These are phyloP conservation scores for Saccharomyces hybrid DNA, from an alignment of 1,139 yeast species.

Conservation along the genomic window DNA sequence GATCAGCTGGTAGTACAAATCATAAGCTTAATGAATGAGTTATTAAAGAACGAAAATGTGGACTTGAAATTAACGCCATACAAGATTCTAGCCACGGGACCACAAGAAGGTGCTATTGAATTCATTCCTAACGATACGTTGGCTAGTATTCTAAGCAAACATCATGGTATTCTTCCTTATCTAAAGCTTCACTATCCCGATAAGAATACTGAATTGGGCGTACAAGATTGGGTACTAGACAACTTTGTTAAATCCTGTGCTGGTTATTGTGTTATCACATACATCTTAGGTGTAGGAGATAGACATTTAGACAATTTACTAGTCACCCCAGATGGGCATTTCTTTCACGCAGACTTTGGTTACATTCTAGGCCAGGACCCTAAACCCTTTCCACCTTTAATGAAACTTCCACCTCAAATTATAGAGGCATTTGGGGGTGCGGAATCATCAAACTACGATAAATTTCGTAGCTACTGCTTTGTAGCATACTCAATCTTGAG, in stretches of 20 bases:
- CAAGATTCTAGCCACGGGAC: slow-evolving; percentile 81
- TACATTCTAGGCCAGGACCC: slow-evolving; percentile 95
- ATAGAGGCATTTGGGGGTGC: slow-evolving; percentile 98
- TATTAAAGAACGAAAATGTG: slow-evolving; percentile 80
- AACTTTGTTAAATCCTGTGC: slow-evolving; percentile 94
- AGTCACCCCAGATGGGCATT: slow-evolving; percentile 68
- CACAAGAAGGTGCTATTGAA: slow-evolving; percentile 86
- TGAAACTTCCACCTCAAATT: slow-evolving; percentile 94
- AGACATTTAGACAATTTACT: slow-evolving; percentile 88
- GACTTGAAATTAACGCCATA: slow-evolving; percentile 86
- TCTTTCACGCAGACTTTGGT: slow-evolving; percentile 97
- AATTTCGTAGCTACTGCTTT: slow-evolving; percentile 87
- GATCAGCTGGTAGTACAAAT: slow-evolving; percentile 94
- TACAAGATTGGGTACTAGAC: slow-evolving; percentile 74
- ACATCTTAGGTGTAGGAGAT: slow-evolving; percentile 92
- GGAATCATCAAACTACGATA: slow-evolving; percentile 71
- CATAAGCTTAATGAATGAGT: slow-evolving; percentile 82
- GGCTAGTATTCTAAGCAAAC: slow-evolving; percentile 66
- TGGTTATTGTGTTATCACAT: slow-evolving; percentile 95
- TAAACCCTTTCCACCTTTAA: slow-evolving; percentile 95
- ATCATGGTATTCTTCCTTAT: slow-evolving; percentile 68
- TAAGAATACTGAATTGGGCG: slow-evolving; percentile 54
- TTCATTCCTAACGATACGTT: slow-evolving; percentile 87
- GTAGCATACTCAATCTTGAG: slow-evolving; percentile 87
- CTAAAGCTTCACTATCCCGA: slow-evolving; percentile 61